Evolutionary conservation across 169 alveolate genomes (phyloP).

Genomic region (Plasmodium ovale): DNA sequence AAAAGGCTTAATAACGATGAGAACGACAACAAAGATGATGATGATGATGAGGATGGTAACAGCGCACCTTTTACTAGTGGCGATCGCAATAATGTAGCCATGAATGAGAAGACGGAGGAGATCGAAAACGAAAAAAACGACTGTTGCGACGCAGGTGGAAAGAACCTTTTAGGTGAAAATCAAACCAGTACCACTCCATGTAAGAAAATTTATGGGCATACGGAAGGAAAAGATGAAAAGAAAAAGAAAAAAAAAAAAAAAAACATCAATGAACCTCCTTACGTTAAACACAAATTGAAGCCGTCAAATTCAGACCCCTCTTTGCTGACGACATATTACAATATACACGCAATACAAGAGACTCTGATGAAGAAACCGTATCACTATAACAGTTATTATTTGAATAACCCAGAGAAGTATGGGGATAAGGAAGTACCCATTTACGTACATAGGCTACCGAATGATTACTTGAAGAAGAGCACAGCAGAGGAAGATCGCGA

Average conservation of each 20-base stretch:
- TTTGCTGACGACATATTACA: slow-evolving; percentile 79
- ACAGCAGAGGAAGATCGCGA: slow-evolving; percentile 7
- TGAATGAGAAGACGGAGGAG: not conserved
- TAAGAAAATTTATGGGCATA: not conserved
- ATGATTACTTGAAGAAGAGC: slow-evolving; percentile 47
- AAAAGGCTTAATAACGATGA: not conserved
- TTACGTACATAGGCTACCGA: slow-evolving; percentile 49
- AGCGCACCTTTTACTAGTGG: not conserved
- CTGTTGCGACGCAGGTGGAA: not conserved
- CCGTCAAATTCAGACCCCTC: slow-evolving; percentile 85
- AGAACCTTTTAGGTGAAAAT: too few species aligned
- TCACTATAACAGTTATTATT: slow-evolving; percentile 75
- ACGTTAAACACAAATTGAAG: slow-evolving; percentile 78
- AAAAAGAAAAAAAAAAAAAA: slow-evolving; percentile 20
- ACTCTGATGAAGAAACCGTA: slow-evolving; percentile 80
- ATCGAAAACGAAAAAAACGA: not conserved
- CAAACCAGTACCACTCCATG: not conserved
- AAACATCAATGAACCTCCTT: slow-evolving; percentile 67
- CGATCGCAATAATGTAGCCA: not conserved
- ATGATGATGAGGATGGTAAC: not conserved
- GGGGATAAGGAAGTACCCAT: slow-evolving; percentile 25
- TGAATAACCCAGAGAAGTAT: slow-evolving; percentile 66
- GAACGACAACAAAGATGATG: not conserved
- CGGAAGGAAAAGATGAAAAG: not conserved
- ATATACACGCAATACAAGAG: slow-evolving; percentile 83